Base-by-base conservation (phyloP, 805 yeast species). In the Wickerhamomyces strasburgensis region DNA sequence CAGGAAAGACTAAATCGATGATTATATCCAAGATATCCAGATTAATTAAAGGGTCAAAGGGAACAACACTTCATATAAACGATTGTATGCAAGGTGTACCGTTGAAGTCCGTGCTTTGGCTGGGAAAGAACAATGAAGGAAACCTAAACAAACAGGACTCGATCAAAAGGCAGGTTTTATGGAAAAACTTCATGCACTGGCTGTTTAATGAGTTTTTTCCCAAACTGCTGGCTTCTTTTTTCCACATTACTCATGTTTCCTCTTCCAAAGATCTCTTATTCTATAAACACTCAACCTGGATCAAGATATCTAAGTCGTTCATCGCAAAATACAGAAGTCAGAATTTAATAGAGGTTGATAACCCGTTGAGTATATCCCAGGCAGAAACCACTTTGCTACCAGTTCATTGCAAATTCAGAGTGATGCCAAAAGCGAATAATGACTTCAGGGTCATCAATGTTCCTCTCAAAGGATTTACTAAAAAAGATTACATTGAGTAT, bases 231-330 rank as follows among this genome's bases (percentile, higher is more conserved):
- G 56, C 64, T 0, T 56, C 72, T 0, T 75, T 73, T 49, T 88
- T 86, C 62, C 80, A 84, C 51, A 78, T 81, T 5, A 80, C 93
- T 0, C 83, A 79, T 33, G 57, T 65, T 1, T 70, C 75, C 8
- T 64, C 67, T 0, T 52, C 63, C 0, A 58, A 53, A 8, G 58
- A 60, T 4, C 40, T 75, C 0, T 36, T 66, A 0, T 84, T 65
- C 51, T 84, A 72, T 48, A 67, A 80, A 14, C 87, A 78, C 37
- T 64, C 60, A 17, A 57, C 63, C 1, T 87, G 95, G 95, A 51
- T 46, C 8, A 29, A 31, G 25, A 57, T 72, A 14, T 62, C 75
- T 3, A 47, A 48, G 10, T 57, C 58, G 1, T 81, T 71, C 62
- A 52, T 68, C 35, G 50, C 56, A 4, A 44, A 39, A 11, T 83